Conservation (phyloP, 2,329 filamentous ascomycete genomes). For the Cordyceps pruinosa region DNA sequence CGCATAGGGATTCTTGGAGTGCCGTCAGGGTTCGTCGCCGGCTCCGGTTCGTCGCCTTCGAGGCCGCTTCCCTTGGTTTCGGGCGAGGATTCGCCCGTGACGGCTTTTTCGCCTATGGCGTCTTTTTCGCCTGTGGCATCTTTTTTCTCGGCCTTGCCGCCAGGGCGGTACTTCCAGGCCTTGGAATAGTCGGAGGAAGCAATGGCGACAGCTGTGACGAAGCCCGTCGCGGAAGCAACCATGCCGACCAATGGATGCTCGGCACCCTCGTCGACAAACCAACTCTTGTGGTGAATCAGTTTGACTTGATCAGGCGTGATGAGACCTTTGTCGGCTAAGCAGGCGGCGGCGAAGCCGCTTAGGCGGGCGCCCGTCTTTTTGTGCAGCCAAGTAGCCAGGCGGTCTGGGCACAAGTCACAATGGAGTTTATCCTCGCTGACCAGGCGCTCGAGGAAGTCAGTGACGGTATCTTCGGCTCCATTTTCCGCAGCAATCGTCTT, state of each 20-base stretch:
- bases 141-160: not conserved
- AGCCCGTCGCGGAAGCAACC: slow-evolving; percentile 58
- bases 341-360: slow-evolving; percentile 54
- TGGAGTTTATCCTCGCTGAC: slow-evolving; percentile 43
- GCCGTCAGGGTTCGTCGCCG: not conserved
- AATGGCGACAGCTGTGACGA: slow-evolving; percentile 58
- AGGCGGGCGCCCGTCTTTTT: slow-evolving; percentile 51
- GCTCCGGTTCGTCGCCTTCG: not conserved
- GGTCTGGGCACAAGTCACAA: slow-evolving; percentile 51
- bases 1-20: not conserved
- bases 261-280: slow-evolving; percentile 59
- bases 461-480: slow-evolving; percentile 44
- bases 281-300: slow-evolving; percentile 40
- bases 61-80: not conserved
- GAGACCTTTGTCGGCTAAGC: slow-evolving; percentile 47
- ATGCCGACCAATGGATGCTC: slow-evolving; percentile 58
- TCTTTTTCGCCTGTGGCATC: not conserved
- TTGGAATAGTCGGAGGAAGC: slow-evolving; percentile 25
- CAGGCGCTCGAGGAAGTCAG: slow-evolving; percentile 49
- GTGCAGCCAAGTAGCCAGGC: slow-evolving; percentile 56
- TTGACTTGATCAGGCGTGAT: slow-evolving; percentile 53
- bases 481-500: slow-evolving; percentile 46
- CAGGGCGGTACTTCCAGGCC: slow-evolving; percentile 14
- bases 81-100: not conserved
- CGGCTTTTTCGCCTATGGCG: not conserved